These are phyloP conservation scores for Zea luxurians DNA, from an alignment of 176 grass and related monocot genomes.

Conservation along the genomic window DNA sequence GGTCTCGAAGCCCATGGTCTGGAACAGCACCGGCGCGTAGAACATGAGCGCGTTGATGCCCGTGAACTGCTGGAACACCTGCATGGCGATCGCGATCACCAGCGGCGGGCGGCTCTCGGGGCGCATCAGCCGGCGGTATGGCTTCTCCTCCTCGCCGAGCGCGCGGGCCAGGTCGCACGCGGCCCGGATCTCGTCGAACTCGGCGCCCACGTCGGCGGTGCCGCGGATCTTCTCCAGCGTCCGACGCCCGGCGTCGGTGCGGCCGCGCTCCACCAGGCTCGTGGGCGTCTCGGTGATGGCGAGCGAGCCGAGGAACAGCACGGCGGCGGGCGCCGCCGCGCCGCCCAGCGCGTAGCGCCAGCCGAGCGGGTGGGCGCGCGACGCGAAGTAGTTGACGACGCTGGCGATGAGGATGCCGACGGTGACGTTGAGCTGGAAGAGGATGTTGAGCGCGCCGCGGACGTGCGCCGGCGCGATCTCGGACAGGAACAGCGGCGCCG, in stretches of 20 bases:
- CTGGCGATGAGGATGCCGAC: slow-evolving; percentile 67
- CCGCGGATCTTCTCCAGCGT: slow-evolving; percentile 58
- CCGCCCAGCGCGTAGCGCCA: slow-evolving; percentile 61
- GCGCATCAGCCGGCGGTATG: slow-evolving; percentile 43
- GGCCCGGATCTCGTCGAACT: slow-evolving; percentile 51
- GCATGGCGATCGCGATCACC: slow-evolving; percentile 59
- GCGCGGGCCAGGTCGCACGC: slow-evolving; percentile 44
- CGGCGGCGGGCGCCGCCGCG: slow-evolving; percentile 39
- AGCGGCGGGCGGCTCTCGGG: slow-evolving; percentile 53
- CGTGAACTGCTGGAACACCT: slow-evolving; percentile 79
- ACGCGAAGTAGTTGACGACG: slow-evolving; percentile 59
- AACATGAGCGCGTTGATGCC: slow-evolving; percentile 86
- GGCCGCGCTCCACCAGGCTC: slow-evolving; percentile 59
- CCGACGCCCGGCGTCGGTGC: background rate
- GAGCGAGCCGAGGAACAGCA: slow-evolving; percentile 50
- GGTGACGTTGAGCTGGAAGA: slow-evolving; percentile 77
- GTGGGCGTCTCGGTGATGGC: slow-evolving; percentile 65
- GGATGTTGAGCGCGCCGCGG: slow-evolving; percentile 73
- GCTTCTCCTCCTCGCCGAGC: slow-evolving; percentile 28
- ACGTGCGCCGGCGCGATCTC: slow-evolving; percentile 61
- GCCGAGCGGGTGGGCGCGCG: slow-evolving; percentile 42
- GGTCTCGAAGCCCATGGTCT: slow-evolving; percentile 60
- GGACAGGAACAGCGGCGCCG: slow-evolving; percentile 65
- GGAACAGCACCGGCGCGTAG: slow-evolving; percentile 72
- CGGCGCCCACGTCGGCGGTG: slow-evolving; percentile 33